Evolutionary conservation across 495 filamentous ascomycete genomes (phyloP), one percentile per base, ranked within the genome.

Genomic region (Durotheca rogersii): DNA sequence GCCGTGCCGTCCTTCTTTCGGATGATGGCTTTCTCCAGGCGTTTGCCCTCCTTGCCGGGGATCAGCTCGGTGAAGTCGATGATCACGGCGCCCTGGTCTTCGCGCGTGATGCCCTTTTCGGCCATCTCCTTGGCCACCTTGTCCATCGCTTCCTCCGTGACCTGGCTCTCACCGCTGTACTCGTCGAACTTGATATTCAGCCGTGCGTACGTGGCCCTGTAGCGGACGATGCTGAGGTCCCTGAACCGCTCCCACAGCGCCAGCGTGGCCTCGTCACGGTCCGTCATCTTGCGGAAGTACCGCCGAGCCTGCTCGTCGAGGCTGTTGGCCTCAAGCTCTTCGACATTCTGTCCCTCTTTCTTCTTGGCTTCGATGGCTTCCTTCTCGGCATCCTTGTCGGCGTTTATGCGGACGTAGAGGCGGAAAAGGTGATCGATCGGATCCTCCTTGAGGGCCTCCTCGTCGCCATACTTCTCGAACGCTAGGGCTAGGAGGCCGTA

Each of bases 151-250:
- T 88, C 87, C 55, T 85, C 80, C 46, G 82, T 80, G 41, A 98
- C 87, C 63, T 94, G 88, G n/a, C 87, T 92, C 70, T 98, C 93
- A 25, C 92, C 92, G 25, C 86, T 87, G 74, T 98, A 98, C 42
- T 89, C 85, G 65, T 96, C 91, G 60, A 91, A 98, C 47, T 83
- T 77, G 63, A 98, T 96, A 71, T 96, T 96, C 14, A 93, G 78
- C 42, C 88, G 80, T 27, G 85, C 83, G 60, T 91, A 92, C 2
- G 88, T 75, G 4, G 66, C 60, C 68, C 88, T 84, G 72, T 95
- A 95, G 62, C 85, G 84, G 48, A 80, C 74, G 56, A 96, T 96
- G 70, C 86, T 90, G 35, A 98, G 78, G 34, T 94, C 87, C 65
- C 93, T 81, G 78, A 96, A 98, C 14, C 83, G 80, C 60, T 80